These are phyloP conservation scores for Ogataea methanolica DNA, from an alignment of 805 yeast species.

Conservation along the genomic window DNA sequence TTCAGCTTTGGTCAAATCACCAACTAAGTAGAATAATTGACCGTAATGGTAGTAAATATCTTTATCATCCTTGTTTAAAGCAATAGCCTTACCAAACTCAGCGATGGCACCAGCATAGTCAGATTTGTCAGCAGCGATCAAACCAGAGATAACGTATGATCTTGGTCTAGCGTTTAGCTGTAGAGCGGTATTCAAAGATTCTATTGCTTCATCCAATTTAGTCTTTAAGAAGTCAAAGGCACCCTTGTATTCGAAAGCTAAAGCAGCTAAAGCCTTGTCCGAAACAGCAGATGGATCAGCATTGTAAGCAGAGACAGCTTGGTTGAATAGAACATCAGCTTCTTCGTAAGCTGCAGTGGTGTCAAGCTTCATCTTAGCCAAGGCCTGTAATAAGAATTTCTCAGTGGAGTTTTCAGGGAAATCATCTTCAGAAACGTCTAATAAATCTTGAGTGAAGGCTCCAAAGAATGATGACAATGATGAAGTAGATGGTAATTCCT, in stretches of 20 bases:
- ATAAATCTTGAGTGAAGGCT: slow-evolving; percentile 61
- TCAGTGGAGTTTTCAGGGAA: slow-evolving; percentile 59
- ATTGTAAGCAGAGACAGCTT: slow-evolving; percentile 46
- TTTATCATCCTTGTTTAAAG: slow-evolving; percentile 63
- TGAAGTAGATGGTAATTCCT: slow-evolving; percentile 74
- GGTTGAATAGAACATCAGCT: slow-evolving; percentile 54
- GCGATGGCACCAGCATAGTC: slow-evolving; percentile 52
- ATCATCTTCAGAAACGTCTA: slow-evolving; percentile 40
- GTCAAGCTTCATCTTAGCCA: slow-evolving; percentile 44
- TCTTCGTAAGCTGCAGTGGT: slow-evolving; percentile 56
- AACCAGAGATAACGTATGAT: slow-evolving; percentile 76
- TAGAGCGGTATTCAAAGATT: slow-evolving; percentile 61
- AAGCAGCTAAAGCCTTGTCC: slow-evolving; percentile 42
- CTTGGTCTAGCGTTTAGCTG: slow-evolving; percentile 70
- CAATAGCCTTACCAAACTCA: slow-evolving; percentile 69
- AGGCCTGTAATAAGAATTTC: slow-evolving; percentile 59
- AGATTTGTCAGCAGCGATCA: slow-evolving; percentile 77
- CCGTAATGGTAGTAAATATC: slow-evolving; percentile 93
- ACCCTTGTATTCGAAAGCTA: slow-evolving; percentile 81
- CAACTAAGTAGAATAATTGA: slow-evolving; percentile 80
- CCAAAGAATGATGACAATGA: slow-evolving; percentile 83
- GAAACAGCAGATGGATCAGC: slow-evolving; percentile 33
- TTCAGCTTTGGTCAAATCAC: slow-evolving; percentile 69
- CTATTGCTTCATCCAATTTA: slow-evolving; percentile 61
- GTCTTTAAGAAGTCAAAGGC: slow-evolving; percentile 79